Conservation (phyloP, 441 rosid genomes). For the Eugenia klotzschiana region DNA sequence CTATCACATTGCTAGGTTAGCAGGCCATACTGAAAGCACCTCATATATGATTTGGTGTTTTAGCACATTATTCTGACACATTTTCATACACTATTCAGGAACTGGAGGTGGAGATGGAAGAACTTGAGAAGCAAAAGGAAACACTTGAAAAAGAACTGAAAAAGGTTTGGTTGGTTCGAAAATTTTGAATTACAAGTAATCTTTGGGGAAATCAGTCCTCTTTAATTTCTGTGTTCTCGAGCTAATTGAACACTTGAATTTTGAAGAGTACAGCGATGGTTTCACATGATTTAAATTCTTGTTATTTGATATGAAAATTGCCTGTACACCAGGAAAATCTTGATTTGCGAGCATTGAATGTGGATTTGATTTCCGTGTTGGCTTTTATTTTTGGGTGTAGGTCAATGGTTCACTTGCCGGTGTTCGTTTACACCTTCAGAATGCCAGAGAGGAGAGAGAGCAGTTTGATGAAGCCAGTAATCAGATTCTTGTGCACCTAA, state of each 20-base stretch:
- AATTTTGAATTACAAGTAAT: background rate
- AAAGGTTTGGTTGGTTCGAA: slow-evolving; percentile 20
- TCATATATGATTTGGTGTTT: background rate
- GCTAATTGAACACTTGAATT: background rate
- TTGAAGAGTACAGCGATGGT: background rate
- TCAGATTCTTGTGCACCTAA: slow-evolving; percentile 59
- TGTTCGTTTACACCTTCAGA: slow-evolving; percentile 47
- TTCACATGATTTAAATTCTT: background rate
- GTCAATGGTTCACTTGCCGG: slow-evolving; percentile 41
- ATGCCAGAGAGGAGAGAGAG: slow-evolving; percentile 80
- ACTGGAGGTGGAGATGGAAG: slow-evolving; percentile 35
- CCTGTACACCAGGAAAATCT: background rate
- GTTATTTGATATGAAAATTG: background rate
- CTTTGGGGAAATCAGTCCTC: background rate
- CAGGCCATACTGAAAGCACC: background rate
- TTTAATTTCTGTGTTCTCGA: background rate
- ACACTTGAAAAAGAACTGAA: slow-evolving; percentile 71
- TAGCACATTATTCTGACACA: background rate
- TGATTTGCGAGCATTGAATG: background rate
- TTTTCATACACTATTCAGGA: slow-evolving; percentile 32
- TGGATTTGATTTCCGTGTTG: background rate
- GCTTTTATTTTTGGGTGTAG: slow-evolving; percentile 19
- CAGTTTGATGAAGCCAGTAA: slow-evolving; percentile 84
- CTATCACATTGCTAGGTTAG: background rate
- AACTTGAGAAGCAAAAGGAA: slow-evolving; percentile 51